phyloP scores from a whole-genome alignment of 352 stramenopile species.

The Globisporangium recalcitrans region DNA sequence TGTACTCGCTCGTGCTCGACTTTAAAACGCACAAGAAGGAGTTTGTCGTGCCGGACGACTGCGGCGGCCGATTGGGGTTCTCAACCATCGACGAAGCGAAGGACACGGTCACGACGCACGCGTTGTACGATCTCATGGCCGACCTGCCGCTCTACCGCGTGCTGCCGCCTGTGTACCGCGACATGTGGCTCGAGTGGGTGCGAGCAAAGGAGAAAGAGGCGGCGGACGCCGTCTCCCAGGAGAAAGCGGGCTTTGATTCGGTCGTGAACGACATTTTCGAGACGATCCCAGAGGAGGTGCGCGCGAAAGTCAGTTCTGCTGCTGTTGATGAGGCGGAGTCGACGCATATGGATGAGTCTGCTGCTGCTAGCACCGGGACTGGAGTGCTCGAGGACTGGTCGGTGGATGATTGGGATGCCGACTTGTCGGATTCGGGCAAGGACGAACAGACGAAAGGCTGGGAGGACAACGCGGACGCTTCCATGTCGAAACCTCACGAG shows the following conservation, averaged over 20 bases:
- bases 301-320: conserved; percentile 20
- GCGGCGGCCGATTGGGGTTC: conserved; percentile 39
- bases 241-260: conserved; percentile 48
- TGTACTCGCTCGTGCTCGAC: conserved; percentile 54
- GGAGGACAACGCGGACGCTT: conserved; percentile 3
- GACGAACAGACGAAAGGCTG: neutral
- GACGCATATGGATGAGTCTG: neutral
- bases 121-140: conserved; percentile 84
- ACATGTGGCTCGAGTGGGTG: conserved; percentile 83
- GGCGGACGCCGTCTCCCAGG: conserved; percentile 25
- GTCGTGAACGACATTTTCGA: conserved; percentile 49
- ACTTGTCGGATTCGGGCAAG: conserved; percentile 33
- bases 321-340: neutral
- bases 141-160: conserved; percentile 86
- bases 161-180: conserved; percentile 82
- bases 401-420: conserved; percentile 70
- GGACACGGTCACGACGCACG: conserved; percentile 70
- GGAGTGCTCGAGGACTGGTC: conserved; percentile 43
- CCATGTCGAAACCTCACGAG: neutral
- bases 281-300: conserved; percentile 45
- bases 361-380: neutral
- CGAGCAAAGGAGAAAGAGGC: conserved; percentile 33
- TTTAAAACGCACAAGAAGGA: conserved; percentile 40
- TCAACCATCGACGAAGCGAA: conserved; percentile 67
- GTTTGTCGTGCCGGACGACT: conserved; percentile 31